Percentiles rank a stretch among this genome's conserved stretches.
Conservation (phyloP, 768 basidiomycete species). For the Tephrocybe sp. region DNA sequence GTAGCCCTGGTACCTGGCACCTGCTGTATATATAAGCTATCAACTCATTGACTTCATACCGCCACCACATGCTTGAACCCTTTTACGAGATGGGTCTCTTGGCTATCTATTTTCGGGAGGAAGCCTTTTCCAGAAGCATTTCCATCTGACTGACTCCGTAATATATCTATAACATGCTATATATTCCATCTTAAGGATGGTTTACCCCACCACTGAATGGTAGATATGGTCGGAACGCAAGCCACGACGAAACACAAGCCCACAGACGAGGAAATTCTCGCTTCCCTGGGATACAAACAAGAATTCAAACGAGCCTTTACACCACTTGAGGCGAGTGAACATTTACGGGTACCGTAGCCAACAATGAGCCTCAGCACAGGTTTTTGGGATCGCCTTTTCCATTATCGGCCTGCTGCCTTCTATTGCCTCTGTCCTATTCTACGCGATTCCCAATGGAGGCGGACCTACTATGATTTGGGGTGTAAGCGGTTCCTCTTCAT, state of each 20-base stretch:
- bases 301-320: slow-evolving; percentile 58
- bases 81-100: too few relatives aligned
- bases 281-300: slow-evolving; percentile 41
- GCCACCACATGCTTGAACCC: too few relatives aligned
- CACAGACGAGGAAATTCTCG: slow-evolving; percentile 41
- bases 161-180: too few relatives aligned
- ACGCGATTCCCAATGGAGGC: slow-evolving; percentile 70
- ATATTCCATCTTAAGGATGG: too few relatives aligned
- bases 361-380: slow-evolving; percentile 33
- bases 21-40: too few relatives aligned
- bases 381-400: slow-evolving; percentile 33
- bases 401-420: slow-evolving; percentile 69
- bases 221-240: neutral
- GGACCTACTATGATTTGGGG: slow-evolving; percentile 76
- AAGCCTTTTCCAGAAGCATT: too few relatives aligned
- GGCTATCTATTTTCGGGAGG: too few relatives aligned
- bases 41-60: too few relatives aligned
- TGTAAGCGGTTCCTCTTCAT: slow-evolving; percentile 32
- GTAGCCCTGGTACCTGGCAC: too few relatives aligned
- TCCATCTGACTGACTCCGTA: too few relatives aligned
- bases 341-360: neutral
- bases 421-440: slow-evolving; percentile 56
- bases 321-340: slow-evolving; percentile 41
- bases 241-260: neutral
- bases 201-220: too few relatives aligned